Conservation (phyloP, 75 land plant species). For the Pinus tabuliformis region DNA sequence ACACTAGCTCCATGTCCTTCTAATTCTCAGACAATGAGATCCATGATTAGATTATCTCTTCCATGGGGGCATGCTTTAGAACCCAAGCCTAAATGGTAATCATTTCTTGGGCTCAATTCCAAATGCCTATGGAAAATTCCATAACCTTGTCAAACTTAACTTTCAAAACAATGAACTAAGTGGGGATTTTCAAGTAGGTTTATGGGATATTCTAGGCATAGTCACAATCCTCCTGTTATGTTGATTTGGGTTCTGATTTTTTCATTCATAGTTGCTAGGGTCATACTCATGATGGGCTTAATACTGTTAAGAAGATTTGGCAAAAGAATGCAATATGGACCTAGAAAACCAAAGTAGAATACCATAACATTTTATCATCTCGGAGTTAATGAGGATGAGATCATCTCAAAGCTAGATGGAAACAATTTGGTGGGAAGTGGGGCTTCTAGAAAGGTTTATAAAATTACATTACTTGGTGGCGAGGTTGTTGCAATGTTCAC, state of each 20-base stretch:
- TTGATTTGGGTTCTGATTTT: slow-evolving; percentile 25
- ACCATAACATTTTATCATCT: slow-evolving; percentile 54
- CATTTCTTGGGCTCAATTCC: no score
- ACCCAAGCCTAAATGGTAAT: no score
- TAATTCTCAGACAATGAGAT: no score
- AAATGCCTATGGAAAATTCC: no score
- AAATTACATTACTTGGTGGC: slow-evolving; percentile 44
- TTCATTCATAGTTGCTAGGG: slow-evolving; percentile 13
- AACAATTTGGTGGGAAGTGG: slow-evolving; percentile 58
- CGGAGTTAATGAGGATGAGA: slow-evolving; percentile 45
- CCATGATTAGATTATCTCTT: no score
- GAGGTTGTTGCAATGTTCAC: slow-evolving; percentile 54
- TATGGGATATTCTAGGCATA: neutral
- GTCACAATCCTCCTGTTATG: neutral
- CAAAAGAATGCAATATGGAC: slow-evolving; percentile 2
- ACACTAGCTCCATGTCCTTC: no score
- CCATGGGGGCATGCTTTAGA: no score
- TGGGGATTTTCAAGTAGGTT: no score
- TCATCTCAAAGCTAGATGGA: slow-evolving; percentile 44
- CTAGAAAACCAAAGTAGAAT: neutral
- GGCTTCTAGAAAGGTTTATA: slow-evolving; percentile 57
- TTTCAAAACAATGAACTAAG: no score
- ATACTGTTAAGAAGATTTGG: slow-evolving; percentile 14
- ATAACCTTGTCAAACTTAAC: no score
- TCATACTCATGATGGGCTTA: neutral